Base-by-base conservation (phyloP, 306 rosid species). In the Macrotyloma uniflorum region DNA sequence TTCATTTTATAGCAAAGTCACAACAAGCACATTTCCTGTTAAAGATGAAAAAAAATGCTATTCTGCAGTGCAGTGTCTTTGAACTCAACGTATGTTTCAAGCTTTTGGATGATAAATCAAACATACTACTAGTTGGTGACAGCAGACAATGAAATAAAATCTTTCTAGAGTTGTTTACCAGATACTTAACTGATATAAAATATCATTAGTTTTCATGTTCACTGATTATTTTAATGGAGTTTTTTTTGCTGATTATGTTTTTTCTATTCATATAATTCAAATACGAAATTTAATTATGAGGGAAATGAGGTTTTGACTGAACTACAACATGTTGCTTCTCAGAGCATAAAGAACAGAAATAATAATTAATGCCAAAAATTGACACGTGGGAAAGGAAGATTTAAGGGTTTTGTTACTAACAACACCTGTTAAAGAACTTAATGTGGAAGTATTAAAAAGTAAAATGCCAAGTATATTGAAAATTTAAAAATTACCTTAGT, bases 151-250 rank as follows among this genome's bases (percentile, higher is more conserved):
- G 51, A 64, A 72, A 62, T 66, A 14, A 72, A 40, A 38, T 40
- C 59, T 79, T 72, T 79, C 67, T 13, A 63, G 50, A 51, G 67
- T 79, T 79, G 83, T 51, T 79, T 54, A 72, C 67, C 74, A 47
- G 36, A 72, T 46, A 35, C 78, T 62, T 26, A 26, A 26, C 86
- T n/a, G n/a, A n/a, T n/a, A n/a, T n/a, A n/a, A n/a, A n/a, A n/a
- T n/a, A n/a, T n/a, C n/a, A n/a, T n/a, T n/a, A n/a, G n/a, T n/a
- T n/a, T n/a, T n/a, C n/a, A n/a, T n/a, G n/a, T n/a, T n/a, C n/a
- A n/a, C n/a, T n/a, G n/a, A n/a, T n/a, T n/a, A n/a, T n/a, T n/a
- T n/a, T n/a, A n/a, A n/a, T n/a, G n/a, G n/a, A n/a, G n/a, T n/a
- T n/a, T n/a, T n/a, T n/a, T n/a, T n/a, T n/a, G n/a, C n/a, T n/a